Conservation (phyloP, 768 basidiomycete species). For the Lepiota brunneoincarnata region DNA sequence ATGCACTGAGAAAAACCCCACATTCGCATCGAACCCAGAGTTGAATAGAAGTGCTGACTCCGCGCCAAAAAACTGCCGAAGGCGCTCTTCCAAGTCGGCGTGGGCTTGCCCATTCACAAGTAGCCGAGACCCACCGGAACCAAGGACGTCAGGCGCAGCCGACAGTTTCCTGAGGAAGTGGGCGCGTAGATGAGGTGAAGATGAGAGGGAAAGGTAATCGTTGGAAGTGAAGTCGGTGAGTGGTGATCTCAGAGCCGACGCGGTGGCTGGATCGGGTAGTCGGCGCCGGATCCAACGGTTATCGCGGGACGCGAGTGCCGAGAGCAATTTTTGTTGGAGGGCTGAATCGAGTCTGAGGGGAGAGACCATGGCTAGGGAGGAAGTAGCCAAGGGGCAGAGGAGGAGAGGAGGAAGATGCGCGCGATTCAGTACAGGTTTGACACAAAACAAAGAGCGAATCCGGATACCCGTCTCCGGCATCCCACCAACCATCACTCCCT, state of each 20-base stretch:
- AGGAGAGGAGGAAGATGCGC: not conserved
- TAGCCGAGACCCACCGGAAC: constrained; percentile 85
- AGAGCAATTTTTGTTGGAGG: constrained; percentile 36
- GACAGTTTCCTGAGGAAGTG: constrained; percentile 56
- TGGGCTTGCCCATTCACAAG: constrained; percentile 78
- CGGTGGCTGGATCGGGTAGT: constrained; percentile 51
- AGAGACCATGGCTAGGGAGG: not conserved
- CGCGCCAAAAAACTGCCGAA: constrained; percentile 59
- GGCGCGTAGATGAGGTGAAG: constrained; percentile 51
- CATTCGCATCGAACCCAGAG: constrained; percentile 92
- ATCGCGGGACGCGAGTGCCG: constrained; percentile 63
- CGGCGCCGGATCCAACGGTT: constrained; percentile 65
- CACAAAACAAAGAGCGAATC: not conserved
- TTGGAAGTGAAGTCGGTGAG: constrained; percentile 81
- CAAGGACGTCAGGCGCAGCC: constrained; percentile 58
- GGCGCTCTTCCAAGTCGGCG: constrained; percentile 64
- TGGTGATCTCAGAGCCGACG: constrained; percentile 14
- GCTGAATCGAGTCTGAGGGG: constrained; percentile 15
- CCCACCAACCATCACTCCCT: not conserved
- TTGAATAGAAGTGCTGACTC: constrained; percentile 80
- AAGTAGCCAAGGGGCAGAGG: not conserved
- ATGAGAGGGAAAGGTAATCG: constrained; percentile 85
- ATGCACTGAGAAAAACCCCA: constrained; percentile 79
- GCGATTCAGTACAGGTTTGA: not conserved
- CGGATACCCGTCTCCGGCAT: constrained; percentile 1